These are phyloP conservation scores for Pseudonitzschia multistriata DNA, from an alignment of 108 stramenopile species.

Conservation along the genomic window DNA sequence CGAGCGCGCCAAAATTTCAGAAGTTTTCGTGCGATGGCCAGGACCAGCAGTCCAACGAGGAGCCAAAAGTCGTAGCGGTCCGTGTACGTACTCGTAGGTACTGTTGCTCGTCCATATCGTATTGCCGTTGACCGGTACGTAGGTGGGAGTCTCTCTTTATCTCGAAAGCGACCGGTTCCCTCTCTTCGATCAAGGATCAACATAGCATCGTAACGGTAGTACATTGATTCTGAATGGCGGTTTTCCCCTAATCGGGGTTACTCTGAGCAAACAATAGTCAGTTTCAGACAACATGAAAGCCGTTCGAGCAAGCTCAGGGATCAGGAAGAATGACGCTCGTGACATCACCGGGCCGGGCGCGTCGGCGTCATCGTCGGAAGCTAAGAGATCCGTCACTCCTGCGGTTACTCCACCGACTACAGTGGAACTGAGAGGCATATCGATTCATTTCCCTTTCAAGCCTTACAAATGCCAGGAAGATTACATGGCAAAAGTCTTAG, in stretches of 20 bases:
- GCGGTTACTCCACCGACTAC: slow-evolving; percentile 52
- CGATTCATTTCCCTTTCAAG: slow-evolving; percentile 92
- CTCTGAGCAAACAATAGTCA: not conserved
- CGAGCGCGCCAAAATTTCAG: no score
- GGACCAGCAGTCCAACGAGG: no score
- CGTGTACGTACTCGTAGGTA: no score
- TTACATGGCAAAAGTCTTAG: slow-evolving; percentile 91
- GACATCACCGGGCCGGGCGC: not conserved
- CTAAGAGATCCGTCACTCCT: not conserved
- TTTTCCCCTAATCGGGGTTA: not conserved
- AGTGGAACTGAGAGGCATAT: slow-evolving; percentile 63
- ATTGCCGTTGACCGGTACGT: no score
- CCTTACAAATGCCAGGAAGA: slow-evolving; percentile 93
- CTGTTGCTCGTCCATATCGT: no score
- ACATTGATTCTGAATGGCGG: no score
- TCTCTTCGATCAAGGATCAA: no score
- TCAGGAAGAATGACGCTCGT: not conserved
- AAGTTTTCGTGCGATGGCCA: no score
- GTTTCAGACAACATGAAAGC: not conserved
- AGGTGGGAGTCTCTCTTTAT: no score
- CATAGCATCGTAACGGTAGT: no score
- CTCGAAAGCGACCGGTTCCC: no score
- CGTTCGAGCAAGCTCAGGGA: not conserved
- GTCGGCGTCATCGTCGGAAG: slow-evolving; percentile 10
- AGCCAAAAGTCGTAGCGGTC: no score